Percentiles rank a stretch among this genome's conserved stretches.
These are phyloP conservation scores for Serendipita sp. DNA, from an alignment of 1,284 basidiomycete genomes.

Conservation along the genomic window DNA sequence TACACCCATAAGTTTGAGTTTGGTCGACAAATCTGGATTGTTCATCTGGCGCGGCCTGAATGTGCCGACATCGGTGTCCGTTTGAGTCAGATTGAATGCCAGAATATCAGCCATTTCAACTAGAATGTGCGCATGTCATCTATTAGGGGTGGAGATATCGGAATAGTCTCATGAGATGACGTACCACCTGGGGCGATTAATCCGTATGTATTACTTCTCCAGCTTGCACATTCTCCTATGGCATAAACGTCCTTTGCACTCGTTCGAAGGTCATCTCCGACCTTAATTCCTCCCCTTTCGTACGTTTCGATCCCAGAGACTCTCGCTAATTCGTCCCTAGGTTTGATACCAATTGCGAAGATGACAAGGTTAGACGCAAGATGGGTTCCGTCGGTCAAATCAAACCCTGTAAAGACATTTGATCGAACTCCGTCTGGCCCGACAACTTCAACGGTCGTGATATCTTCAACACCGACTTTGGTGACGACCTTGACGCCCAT, in stretches of 20 bases:
- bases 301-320: conserved; percentile 35
- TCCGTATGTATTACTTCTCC: conserved; percentile 33
- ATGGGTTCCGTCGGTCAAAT: conserved; percentile 31
- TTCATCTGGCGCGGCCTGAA: conserved; percentile 44
- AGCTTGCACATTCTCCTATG: conserved; percentile 58
- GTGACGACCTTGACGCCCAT: conserved; percentile 52
- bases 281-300: conserved; percentile 40
- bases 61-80: conserved; percentile 27
- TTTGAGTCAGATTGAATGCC: conserved; percentile 55
- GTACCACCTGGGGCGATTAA: conserved; percentile 51
- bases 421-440: conserved; percentile 20
- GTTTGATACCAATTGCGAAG: conserved; percentile 54
- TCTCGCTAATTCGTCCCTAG: conserved; percentile 53
- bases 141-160: background rate
- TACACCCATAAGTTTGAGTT: conserved; percentile 60
- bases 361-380: conserved; percentile 40
- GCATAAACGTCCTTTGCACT: conserved; percentile 49
- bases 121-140: conserved; percentile 11
- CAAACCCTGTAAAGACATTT: conserved; percentile 30
- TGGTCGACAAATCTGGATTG: conserved; percentile 45
- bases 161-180: conserved; percentile 5
- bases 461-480: conserved; percentile 32
- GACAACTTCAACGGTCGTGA: conserved; percentile 25
- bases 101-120: conserved; percentile 67
- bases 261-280: conserved; percentile 44